These are phyloP conservation scores for Aspergillus oerlinghausenensis DNA, from an alignment of 2,329 filamentous ascomycete species.

Conservation along the genomic window DNA sequence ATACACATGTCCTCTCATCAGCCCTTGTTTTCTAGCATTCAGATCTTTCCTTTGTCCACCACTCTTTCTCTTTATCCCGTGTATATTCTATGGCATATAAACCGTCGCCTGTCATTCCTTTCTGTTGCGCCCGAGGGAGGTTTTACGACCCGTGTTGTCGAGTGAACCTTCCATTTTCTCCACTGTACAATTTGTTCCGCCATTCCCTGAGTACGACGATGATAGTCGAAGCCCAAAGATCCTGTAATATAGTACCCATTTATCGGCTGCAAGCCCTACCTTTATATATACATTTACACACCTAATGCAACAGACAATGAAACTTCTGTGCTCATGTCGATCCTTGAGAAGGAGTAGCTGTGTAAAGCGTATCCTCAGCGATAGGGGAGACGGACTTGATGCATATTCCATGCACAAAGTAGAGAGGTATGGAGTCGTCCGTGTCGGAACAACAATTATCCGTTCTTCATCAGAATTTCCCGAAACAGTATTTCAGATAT, in stretches of 20 bases:
- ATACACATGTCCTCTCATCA: conserved; percentile 17
- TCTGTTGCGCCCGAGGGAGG: not conserved
- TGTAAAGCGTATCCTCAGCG: not conserved
- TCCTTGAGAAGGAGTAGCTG: not conserved
- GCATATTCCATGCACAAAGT: not conserved
- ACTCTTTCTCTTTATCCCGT: conserved; percentile 11
- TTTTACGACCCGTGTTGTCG: not conserved
- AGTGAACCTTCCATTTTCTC: not conserved
- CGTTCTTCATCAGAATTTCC: conserved; percentile 28
- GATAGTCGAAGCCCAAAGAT: conserved; percentile 19
- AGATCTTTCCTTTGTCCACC: conserved; percentile 12
- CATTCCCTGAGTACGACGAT: conserved; percentile 19
- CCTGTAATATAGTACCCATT: conserved; percentile 32
- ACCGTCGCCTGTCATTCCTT: not conserved
- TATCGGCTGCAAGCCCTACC: conserved; percentile 9
- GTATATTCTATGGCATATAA: conserved; percentile 7
- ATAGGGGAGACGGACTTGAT: not conserved
- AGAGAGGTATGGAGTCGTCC: not conserved
- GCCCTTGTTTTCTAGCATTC: conserved; percentile 18
- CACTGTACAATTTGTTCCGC: conserved; percentile 13
- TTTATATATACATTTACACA: conserved; percentile 20
- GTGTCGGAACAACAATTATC: conserved; percentile 25
- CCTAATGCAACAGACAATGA: conserved; percentile 8
- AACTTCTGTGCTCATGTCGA: not conserved
- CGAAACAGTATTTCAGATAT: conserved; percentile 8